Evolutionary conservation across 371 early-diverging fungal species (phyloP), one percentile per base, ranked within the genome.

Genomic region (Mortierella sp.): DNA sequence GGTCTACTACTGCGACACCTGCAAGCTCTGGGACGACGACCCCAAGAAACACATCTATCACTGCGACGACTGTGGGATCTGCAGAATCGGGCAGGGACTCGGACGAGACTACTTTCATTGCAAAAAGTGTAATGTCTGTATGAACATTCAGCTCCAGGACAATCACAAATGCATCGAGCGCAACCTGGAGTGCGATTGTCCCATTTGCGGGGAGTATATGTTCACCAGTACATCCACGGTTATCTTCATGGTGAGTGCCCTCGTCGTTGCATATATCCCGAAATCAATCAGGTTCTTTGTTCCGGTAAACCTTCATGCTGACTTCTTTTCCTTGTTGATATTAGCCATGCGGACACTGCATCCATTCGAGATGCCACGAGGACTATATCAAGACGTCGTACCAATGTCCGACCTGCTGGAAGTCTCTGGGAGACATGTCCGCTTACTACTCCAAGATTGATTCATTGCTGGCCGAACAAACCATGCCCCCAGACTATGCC

Each of bases 201-300:
- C 99, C 0, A 98, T 99, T 71, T 99, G 99, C 89, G 97, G 97
- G 55, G 99, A 99, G 83, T 96, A 95, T 87, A 93, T 99, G 92
- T 98, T 98, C 80, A 98, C 97, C 0, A 93, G 94, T 46, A 95
- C 95, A 1, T 92, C 93, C 10, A 94, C 93, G 1, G 95, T 96
- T 0, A 94, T 97, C 12, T 96, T 96, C 77, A 96, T 97, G 97
- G 96, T 96, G 91, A 79, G 71, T 18, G 29, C 10, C 7, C n/a
- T 49, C 38, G 8, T n/a, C 12, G 58, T 11, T n/a, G 27, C 14
- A 16, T 51, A 5, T 51, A 5, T 4, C 51, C 48, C 14, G 29
- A 6, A 48, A 24, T 29, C 1, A 11, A 29, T 48, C 38, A 18
- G 48, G 51, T 68, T 1, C 56, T 68, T 82, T 29, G 44, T 29